These are phyloP conservation scores for Saccharomyces paradoxus DNA, from an alignment of 805 yeast species.

Conservation along the genomic window DNA sequence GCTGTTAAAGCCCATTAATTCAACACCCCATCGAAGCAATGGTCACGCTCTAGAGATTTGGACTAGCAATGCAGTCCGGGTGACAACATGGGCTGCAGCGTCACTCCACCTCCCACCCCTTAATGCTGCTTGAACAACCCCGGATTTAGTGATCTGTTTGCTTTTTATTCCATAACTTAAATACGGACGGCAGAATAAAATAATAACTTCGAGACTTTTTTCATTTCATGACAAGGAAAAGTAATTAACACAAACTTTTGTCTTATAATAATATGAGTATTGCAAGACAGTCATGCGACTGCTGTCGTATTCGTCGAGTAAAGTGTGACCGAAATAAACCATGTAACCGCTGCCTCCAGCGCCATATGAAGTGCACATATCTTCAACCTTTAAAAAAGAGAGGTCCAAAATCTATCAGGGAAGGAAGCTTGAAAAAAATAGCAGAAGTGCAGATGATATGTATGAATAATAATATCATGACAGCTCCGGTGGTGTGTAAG, in stretches of 20 bases:
- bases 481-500: neutral
- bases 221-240: neutral
- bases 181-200: neutral
- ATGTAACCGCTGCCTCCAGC: neutral
- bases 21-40: neutral
- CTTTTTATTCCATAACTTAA: neutral
- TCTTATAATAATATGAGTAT: neutral
- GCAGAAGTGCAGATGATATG: too few species aligned
- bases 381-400: neutral
- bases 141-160: neutral
- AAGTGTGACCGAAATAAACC: neutral
- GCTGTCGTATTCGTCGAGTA: neutral
- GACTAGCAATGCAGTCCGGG: neutral
- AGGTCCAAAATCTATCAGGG: neutral
- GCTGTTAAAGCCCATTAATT: conserved; percentile 1
- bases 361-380: neutral
- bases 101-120: neutral
- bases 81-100: neutral
- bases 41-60: neutral
- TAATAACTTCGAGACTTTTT: too few species aligned
- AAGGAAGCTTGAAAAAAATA: neutral
- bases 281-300: neutral
- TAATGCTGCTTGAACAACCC: neutral
- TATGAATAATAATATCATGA: too few species aligned
- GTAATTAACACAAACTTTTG: neutral